Base-by-base conservation (phyloP, 2,329 filamentous ascomycete genomes). In the Fusarium coicis region DNA sequence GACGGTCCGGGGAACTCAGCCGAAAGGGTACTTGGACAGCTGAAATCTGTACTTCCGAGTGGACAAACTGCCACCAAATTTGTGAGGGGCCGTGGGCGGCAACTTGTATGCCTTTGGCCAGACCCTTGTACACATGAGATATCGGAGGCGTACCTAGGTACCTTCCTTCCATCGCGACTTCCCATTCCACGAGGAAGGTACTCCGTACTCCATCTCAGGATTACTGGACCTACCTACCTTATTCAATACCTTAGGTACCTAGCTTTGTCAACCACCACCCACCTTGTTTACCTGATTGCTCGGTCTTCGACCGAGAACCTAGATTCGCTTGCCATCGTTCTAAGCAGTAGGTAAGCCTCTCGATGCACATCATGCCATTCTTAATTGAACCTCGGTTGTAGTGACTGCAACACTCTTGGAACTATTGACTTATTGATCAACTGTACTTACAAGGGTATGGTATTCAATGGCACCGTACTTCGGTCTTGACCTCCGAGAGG, bases 261-360 rank as follows among this genome's bases (percentile, higher is more conserved):
- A 28, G 47, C 47, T 14, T 50, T 49, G 46, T 50, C 23, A 52
- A 43, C 23, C 23, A 56, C 44, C 28, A 36, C 21, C 55, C 28
- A 36, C 21, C 42, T 34, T 32, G 21, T 46, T 58, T 28, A 55
- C 16, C 34, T 18, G 36, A 36, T 55, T 65, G 40, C 54, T 74
- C 72, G 72, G 72, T 56, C 26, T 18, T 54, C 50, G 72, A 58
- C 72, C 72, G 72, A 74, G 68, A 15, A 34, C 28, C 26, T 36
- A 40, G 28, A 47, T 53, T 46, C 36, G 19, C 50, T 54, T 49
- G 58, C 23, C 21, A 32, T 42, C 16, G 19, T 56, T 53, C 49
- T 37, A 19, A 37, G 15, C 34, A 36, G 34, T 42, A 26, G 43
- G 12, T 42, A 26, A 47, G 12, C 39, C 53, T 34, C 34, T 53